Evolutionary conservation across 1,284 basidiomycete genomes (phyloP), one percentile per base, ranked within the genome.

Genomic region (Ganoderma meredithae): DNA sequence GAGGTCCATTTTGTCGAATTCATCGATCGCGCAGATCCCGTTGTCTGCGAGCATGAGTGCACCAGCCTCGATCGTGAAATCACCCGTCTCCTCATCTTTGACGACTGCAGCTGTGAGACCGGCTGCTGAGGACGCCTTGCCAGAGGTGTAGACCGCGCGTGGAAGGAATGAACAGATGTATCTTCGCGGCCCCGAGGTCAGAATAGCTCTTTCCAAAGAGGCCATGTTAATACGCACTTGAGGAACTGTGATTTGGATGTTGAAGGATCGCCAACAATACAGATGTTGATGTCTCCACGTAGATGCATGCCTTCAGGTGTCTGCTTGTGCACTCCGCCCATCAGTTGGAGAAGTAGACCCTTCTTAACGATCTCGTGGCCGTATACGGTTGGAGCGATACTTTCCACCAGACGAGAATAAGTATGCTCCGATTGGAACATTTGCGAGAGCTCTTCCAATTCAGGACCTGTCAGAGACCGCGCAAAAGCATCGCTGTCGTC

Each of bases 1-100:
- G 60, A 99, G 89, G 80, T 99, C 97, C 98, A 99, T 99, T 84
- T 99, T 99, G 88, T 99, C 97, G 79, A 99, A 99, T 81, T 99
- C 98, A 83, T 99, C 98, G 76, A 99, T 99, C 17, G 97, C 97
- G 78, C 98, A 99, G 79, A 99, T 99, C 25, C 98, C 98, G 75
- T 99, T 99, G 84, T 99, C 98, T 8, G 98, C 98, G 3, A 99
- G 88, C 98, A 99, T 99, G 72, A 99, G 88, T 0, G 98, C 98
- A 63, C 96, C 97, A 10, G 97, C 98, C 84, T 99, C 98, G 77
- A 99, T 99, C 0, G 98, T 99, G 83, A 99, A 99, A 78, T 99
- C 98, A 58, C 97, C 97, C 0, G 97, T 97, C 81, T 99, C 98
- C 82, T 99, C 97, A 78, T 99, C 98, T 77, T 94, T 96, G 69